Base-by-base conservation (phyloP, 2,329 filamentous ascomycete species). In the Aureobasidium subglaciale region DNA sequence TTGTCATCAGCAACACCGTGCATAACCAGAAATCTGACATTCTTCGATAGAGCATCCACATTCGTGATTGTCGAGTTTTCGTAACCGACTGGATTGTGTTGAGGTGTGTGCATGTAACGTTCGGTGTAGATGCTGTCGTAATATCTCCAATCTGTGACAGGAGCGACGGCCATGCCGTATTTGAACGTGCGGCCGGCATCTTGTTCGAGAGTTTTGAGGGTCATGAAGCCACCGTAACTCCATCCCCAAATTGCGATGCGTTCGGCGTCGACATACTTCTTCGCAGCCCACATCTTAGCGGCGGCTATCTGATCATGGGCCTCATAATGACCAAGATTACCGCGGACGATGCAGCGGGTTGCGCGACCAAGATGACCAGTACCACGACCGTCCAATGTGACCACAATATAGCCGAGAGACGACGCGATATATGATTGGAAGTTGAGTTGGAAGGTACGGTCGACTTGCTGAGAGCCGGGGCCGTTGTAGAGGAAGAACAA, bases 1-100 rank as follows among this genome's bases (percentile, higher is more conserved):
- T 99, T 99, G 71, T 99, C 93, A 66, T 99, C 93, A 7, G 88
- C 87, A n/a, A 90, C 82, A 62, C 93, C 93, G 68, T 99, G 93
- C 88, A 97, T 96, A 64, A 99, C 70, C 35, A 99, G 76, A 75
- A 97, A 99, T 29, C 92, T 85, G 59, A 91, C 87, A 68, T 87
- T 95, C 61, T 84, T 72, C 4, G 78, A 75, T 6, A 99, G 77
- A 0, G 89, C 87, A 0, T 80, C 77, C 59, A 85, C 85, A 66
- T 99, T 88, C 58, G 69, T 80, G 65, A 99, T 84, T 52, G 83
- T 83, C 5, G 88, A 83, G 60, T 81, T 83, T 38, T 84, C 78
- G 73, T 97, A 99, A 11, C 93, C 93, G 0, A 67, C 73, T 0
- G 74, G 71, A 67, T 99, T 99, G 66, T 87, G 78, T 67, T 95